Base-by-base conservation (phyloP, 495 filamentous ascomycete species). In the Acidomyces sp. region DNA sequence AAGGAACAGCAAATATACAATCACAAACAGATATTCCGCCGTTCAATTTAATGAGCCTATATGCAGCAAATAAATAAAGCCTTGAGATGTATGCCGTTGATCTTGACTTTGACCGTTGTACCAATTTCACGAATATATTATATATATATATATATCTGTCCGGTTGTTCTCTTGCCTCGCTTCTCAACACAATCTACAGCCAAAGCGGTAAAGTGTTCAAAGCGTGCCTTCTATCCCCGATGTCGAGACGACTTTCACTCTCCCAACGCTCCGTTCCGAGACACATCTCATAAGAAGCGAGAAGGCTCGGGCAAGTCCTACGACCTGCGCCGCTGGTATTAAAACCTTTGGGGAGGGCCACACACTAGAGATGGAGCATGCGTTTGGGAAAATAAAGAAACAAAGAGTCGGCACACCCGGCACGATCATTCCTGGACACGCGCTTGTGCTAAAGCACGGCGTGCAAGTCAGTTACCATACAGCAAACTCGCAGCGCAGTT, bases 221-320 rank as follows among this genome's bases (percentile, higher is more conserved):
- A 41, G 39, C 39, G 41, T 30, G 78, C 76, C 76, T 80, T 82
- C 74, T 69, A 53, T 65, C 58, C 69, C 72, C 76, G 69, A 62
- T 34, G 39, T 56, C 53, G 50, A 45, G 51, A 52, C 53, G 48
- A 49, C 48, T 39, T 37, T 65, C 65, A 50, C 65, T 87, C 71
- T 87, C 50, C 77, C 77, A 81, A 77, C 75, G 75, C 75, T 78
- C 74, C 75, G 74, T 80, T 77, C 75, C 70, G 70, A 29, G 64
- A 69, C 66, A 64, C n/a, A 44, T 57, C 57, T 63, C 63, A 62
- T 57, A 57, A 39, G 13, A 59, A 42, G 43, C 46, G 41, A 68
- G 66, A 64, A 64, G 64, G 68, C 61, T 63, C 75, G 65, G 73
- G 74, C 73, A 78, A 66, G 62, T 71, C 72, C 70, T 69, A 65